Evolutionary conservation across 2,329 filamentous ascomycete species (phyloP), one percentile per base, ranked within the genome.

Genomic region (Calonectria fujianensis): DNA sequence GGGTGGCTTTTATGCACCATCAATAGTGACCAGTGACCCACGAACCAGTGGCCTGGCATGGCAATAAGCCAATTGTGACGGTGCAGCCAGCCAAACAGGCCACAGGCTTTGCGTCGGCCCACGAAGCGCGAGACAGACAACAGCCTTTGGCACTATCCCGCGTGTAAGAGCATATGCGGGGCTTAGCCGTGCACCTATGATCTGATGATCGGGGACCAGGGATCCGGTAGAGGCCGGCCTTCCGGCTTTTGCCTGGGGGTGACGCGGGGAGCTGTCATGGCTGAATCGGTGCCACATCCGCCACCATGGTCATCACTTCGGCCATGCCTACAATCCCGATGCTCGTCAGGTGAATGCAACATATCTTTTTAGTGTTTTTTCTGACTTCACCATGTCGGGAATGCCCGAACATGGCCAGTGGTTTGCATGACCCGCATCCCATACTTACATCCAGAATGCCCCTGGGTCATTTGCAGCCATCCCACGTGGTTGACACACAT

Each of bases 121-220:
- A 75, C 50, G 72, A 69, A 72, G 65, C 50, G 48, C 57, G 32
- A 75, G 57, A 57, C 39, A 63, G 41, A 29, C 54, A 10, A 31
- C 35, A 48, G 32, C 29, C 45, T 45, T 52, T 29, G 24, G n/a
- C 27, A 45, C 45, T 10, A 59, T 45, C 24, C 24, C 41, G 18
- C 52, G 45, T 66, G 68, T 67, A 61, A 69, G 54, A 70, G 32
- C 32, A 51, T 54, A 31, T 61, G 65, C 57, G 74, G 74, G 68
- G 78, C 79, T 81, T 79, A 77, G 79, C 71, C 81, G 57, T 61
- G 27, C 51, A 52, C 76, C 59, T 35, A 77, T 77, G 79, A 80
- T 80, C 78, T 78, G 76, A 79, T 80, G 57, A 63, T 63, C 65
- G 32, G 66, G 39, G 70, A n/a, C 54, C 37, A 57, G 27, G 51